These are phyloP conservation scores for Telfairia occidentalis DNA, from an alignment of 331 rosid species.

Conservation along the genomic window DNA sequence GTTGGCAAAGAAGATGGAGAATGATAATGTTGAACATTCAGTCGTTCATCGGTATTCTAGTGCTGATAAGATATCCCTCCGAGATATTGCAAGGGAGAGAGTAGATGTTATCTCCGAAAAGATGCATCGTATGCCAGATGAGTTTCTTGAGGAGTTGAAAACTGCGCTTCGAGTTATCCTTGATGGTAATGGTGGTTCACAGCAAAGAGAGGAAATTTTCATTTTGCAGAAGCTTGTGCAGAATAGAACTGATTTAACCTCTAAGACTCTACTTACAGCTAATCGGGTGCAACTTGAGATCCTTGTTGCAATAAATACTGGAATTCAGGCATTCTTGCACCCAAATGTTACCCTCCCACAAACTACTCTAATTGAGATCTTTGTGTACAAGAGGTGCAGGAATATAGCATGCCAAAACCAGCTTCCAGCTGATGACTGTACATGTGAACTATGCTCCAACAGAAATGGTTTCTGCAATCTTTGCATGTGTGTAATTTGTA, in stretches of 20 bases:
- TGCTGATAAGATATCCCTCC: conserved; percentile 68
- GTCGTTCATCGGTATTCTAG: conserved; percentile 59
- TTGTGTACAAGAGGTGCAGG: conserved; percentile 88
- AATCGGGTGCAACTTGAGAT: conserved; percentile 91
- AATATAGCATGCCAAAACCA: conserved; percentile 86
- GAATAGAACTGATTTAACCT: conserved; percentile 76
- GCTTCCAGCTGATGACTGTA: conserved; percentile 92
- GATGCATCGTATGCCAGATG: conserved; percentile 69
- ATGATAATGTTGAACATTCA: conserved; percentile 56
- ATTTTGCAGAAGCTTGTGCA: conserved; percentile 81
- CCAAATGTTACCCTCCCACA: conserved; percentile 82
- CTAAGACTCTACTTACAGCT: conserved; percentile 71
- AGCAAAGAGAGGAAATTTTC: conserved; percentile 78
- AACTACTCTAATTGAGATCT: conserved; percentile 72
- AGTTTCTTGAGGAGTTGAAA: conserved; percentile 71
- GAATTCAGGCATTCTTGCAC: conserved; percentile 94
- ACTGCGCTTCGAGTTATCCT: conserved; percentile 66
- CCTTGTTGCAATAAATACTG: conserved; percentile 85
- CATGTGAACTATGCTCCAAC: conserved; percentile 74
- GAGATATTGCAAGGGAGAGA: conserved; percentile 76
- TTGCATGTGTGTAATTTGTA: conserved; percentile 96
- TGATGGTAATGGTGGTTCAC: conserved; percentile 85
- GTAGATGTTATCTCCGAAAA: conserved; percentile 70
- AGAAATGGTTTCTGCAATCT: conserved; percentile 96
- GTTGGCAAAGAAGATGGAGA: conserved; percentile 59